Conservation (phyloP, 768 basidiomycete genomes). For the Leccinum boreale region DNA sequence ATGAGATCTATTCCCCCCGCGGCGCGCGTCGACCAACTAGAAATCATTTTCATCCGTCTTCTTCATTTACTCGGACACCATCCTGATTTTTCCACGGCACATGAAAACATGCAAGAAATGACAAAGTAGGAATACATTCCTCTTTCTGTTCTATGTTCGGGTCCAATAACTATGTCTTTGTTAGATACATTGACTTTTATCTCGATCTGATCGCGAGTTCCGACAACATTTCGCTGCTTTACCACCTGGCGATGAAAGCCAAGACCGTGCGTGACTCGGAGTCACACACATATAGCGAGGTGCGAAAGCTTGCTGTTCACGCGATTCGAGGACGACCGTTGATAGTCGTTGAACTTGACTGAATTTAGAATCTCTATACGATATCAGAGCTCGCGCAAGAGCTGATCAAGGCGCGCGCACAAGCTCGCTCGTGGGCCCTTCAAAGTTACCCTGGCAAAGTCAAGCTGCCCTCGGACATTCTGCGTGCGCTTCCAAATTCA, state of each 20-base stretch:
- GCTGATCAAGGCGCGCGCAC: conserved; percentile 67
- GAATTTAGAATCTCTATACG: conserved; percentile 74
- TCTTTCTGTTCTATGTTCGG: background rate
- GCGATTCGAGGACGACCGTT: background rate
- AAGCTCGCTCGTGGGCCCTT: conserved; percentile 68
- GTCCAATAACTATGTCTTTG: background rate
- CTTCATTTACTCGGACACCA: conserved; percentile 91
- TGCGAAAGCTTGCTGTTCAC: conserved; percentile 26
- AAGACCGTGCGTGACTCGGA: conserved; percentile 86
- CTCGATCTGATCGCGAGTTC: conserved; percentile 68
- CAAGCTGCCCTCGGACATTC: conserved; percentile 77
- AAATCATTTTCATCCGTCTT: conserved; percentile 80
- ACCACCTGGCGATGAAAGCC: conserved; percentile 72
- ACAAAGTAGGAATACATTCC: conserved; percentile 57
- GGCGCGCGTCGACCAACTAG: conserved; percentile 63
- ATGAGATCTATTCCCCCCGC: conserved; percentile 48
- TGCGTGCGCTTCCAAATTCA: conserved; percentile 62
- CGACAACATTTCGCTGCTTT: conserved; percentile 86
- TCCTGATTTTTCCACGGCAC: conserved; percentile 76
- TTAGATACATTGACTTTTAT: conserved; percentile 87
- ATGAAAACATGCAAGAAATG: conserved; percentile 72
- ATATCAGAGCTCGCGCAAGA: conserved; percentile 88
- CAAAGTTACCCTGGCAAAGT: conserved; percentile 79
- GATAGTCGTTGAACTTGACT: background rate
- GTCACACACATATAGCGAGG: conserved; percentile 67